Base-by-base conservation (phyloP, 1,284 basidiomycete species). In the Mrakiaceae sp. region DNA sequence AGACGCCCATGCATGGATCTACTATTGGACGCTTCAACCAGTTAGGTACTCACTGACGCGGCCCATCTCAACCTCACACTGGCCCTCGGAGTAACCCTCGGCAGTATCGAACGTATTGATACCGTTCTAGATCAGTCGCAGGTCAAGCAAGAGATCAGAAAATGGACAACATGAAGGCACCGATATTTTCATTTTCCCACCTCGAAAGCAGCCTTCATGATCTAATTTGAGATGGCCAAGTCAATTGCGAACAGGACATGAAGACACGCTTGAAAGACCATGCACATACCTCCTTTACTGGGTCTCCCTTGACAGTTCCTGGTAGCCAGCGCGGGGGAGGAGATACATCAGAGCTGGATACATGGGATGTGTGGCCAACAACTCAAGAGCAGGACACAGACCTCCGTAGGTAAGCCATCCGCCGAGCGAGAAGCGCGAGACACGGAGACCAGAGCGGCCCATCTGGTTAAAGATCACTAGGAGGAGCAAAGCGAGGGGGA, bases 41-140 rank as follows among this genome's bases (percentile, higher is more conserved):
- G 27, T 27, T 16, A 10, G 46, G n/a, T 44, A 52, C 60, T 8
- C 39, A 16, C 51, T 62, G 55, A 43, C 55, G 11, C 10, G 2
- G 8, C 87, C 88, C 79, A 87, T 88, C 70, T 79, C 77, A 40
- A 70, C 69, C 75, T 88, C 86, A 54, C 83, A 84, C 70, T 87
- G 81, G 5, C 88, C 88, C n/a, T 75, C 76, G 16, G 84, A 80
- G 74, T 92, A 92, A 1, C 73, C 79, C 71, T 86, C 84, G 48
- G 84, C 83, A 47, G 81, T 83, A 72, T 84, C 83, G 68, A 84
- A 84, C 79, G 78, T 78, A 72, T 78, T 79, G 75, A 79, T 78
- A 68, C 76, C 75, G 62, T 27, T 11, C 27, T 27, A 27, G 27
- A 27, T 27, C 27, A 27, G 27, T 27, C 27, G 27, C 27, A 27